Conservation (phyloP, 371 early-diverging fungal genomes). For the Nosema muscidifuracis region DNA sequence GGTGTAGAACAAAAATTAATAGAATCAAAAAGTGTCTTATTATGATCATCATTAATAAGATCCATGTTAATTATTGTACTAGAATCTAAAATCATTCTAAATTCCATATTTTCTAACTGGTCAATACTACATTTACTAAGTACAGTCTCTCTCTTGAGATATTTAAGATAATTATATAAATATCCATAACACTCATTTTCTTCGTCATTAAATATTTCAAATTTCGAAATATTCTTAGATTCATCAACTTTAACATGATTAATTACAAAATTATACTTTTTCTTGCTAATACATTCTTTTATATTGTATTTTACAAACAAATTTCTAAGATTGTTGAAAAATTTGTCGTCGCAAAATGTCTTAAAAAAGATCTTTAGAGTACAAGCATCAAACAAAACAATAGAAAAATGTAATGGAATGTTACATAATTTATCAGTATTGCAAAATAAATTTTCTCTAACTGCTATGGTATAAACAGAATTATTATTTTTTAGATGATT, state of each 20-base stretch:
- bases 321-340: constrained; percentile 77
- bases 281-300: constrained; percentile 55
- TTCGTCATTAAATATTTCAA: constrained; percentile 18
- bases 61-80: constrained; percentile 83
- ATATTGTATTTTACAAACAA: constrained; percentile 66
- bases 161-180: constrained; percentile 51
- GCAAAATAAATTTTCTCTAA: constrained; percentile 64
- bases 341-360: constrained; percentile 73
- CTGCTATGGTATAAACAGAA: constrained; percentile 49
- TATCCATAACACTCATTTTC: constrained; percentile 46
- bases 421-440: constrained; percentile 62
- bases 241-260: constrained; percentile 1
- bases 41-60: constrained; percentile 72
- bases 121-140: constrained; percentile 31
- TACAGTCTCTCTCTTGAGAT: constrained; percentile 34
- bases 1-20: constrained; percentile 53
- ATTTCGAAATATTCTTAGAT: background rate
- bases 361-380: constrained; percentile 77
- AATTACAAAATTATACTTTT: background rate
- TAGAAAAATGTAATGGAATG: constrained; percentile 65
- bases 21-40: constrained; percentile 76
- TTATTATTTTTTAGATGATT: constrained; percentile 67
- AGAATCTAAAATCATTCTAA: constrained; percentile 77
- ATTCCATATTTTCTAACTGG: constrained; percentile 51
- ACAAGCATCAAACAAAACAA: constrained; percentile 84